Evolutionary conservation across 2,329 filamentous ascomycete species (phyloP), one percentile per base, ranked within the genome.

Genomic region (Pseudogymnoascus destructans): DNA sequence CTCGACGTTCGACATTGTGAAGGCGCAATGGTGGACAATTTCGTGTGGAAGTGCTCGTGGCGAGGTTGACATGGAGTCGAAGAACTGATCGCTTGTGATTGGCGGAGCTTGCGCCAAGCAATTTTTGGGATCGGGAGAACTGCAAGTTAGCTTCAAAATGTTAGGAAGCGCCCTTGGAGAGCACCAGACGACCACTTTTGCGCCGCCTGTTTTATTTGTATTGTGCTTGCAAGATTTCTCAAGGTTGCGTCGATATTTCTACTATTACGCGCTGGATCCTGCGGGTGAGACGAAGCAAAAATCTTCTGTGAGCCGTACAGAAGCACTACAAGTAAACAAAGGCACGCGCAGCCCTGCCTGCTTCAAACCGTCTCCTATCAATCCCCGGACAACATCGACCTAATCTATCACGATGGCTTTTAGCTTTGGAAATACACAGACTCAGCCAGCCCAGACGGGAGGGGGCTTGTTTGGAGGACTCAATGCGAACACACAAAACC

Each of bases 1-100:
- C 59, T 69, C 68, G 38, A 61, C 61, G 63, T 69, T 70, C 55
- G 68, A 68, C 69, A 70, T 70, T 58, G 66, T 70, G 66, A 62
- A 25, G 57, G 42, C 36, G 58, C 63, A 62, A 63, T 65, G 64
- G 64, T 35, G 54, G 30, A 38, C 54, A 56, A 56, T 56, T 56
- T 30, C 32, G 54, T 56, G 35, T 56, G n/a, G 54, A 36, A 38
- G 30, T 35, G 54, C n/a, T 35, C 13, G 19, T 35, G 35, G 54
- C 23, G 30, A 36, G 30, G 21, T 38, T 23, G 54, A 15, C 32
- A 56, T 56, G 54, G 54, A 56, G 54, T 38, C 19, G 54, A 56
- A 56, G 54, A 56, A 35, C 54, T 56, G 32, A 23, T 56, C 54
- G 54, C 19, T 38, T 38, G 54, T 35, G 54, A 52, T 52, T 52